These are phyloP conservation scores for Lupinus albus DNA, from an alignment of 306 rosid genomes.

Conservation along the genomic window DNA sequence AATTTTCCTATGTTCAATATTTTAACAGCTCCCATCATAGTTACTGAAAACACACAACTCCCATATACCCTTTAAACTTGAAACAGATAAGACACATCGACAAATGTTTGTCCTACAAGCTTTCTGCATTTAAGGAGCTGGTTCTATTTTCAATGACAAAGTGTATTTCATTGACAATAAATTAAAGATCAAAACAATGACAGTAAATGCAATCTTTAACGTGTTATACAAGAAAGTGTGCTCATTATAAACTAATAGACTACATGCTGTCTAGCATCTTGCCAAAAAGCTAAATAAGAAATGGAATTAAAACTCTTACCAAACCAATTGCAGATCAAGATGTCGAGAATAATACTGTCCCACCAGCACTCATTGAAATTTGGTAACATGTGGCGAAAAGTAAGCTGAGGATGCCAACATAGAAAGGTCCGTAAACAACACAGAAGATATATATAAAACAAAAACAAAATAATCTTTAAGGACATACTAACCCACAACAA, in stretches of 20 bases:
- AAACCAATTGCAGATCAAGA: conserved; percentile 97
- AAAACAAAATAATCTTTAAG: not conserved
- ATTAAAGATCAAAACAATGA: conserved; percentile 1
- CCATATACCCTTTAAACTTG: not conserved
- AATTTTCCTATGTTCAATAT: not conserved
- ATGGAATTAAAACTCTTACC: conserved; percentile 59
- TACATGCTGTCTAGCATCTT: conserved; percentile 19
- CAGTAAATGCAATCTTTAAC: not conserved
- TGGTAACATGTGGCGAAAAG: conserved; percentile 97
- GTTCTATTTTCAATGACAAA: not conserved
- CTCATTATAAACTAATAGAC: conserved; percentile 13
- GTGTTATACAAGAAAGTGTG: conserved; percentile 2
- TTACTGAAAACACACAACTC: conserved; percentile 5
- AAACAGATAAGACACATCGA: not conserved
- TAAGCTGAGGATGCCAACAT: conserved; percentile 60
- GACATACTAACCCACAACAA: conserved; percentile 10
- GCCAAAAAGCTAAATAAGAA: conserved; percentile 6
- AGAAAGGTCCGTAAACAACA: conserved; percentile 34
- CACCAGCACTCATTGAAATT: conserved; percentile 99
- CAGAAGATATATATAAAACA: conserved; percentile 2
- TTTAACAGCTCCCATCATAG: not conserved
- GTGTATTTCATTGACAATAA: not conserved
- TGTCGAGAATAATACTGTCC: conserved; percentile 97
- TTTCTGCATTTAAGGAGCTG: conserved; percentile 7
- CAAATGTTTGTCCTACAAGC: conserved; percentile 3